Evolutionary conservation across 1,139 yeast genomes (phyloP).

Genomic region (Suzukiozyma palmioleophila): DNA sequence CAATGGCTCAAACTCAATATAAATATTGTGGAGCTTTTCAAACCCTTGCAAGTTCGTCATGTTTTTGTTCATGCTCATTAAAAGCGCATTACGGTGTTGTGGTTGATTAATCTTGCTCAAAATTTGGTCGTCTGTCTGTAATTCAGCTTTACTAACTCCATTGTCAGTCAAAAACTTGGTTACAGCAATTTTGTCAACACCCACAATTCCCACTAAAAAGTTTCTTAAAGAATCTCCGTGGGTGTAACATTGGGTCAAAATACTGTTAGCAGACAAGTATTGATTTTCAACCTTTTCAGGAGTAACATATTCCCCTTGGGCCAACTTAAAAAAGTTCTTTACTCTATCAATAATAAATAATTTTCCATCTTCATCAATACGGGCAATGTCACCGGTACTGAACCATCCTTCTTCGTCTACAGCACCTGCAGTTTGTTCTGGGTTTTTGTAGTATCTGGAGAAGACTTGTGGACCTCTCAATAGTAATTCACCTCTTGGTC

Average conservation of each 20-base stretch:
- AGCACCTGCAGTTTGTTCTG: constrained; percentile 37
- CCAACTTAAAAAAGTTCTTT: constrained; percentile 40
- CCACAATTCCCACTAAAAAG: constrained; percentile 60
- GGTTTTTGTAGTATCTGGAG: constrained; percentile 32
- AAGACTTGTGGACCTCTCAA: constrained; percentile 40
- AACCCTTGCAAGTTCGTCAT: constrained; percentile 39
- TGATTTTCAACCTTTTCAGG: constrained; percentile 41
- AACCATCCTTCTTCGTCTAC: constrained; percentile 55
- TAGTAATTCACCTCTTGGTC: constrained; percentile 40
- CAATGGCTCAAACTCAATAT: constrained; percentile 62
- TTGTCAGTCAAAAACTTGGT: constrained; percentile 14
- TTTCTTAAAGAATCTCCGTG: constrained; percentile 64
- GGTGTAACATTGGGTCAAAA: constrained; percentile 30
- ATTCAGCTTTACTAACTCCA: constrained; percentile 13
- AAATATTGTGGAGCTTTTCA: constrained; percentile 62
- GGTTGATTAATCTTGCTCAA: constrained; percentile 23
- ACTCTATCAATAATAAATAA: constrained; percentile 38
- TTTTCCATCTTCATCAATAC: constrained; percentile 20
- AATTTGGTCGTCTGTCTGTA: constrained; percentile 21
- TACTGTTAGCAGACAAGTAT: constrained; percentile 31
- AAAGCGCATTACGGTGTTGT: constrained; percentile 24
- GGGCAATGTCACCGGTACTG: constrained; percentile 38
- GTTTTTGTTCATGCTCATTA: constrained; percentile 23
- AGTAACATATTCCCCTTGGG: constrained; percentile 43
- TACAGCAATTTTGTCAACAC: constrained; percentile 35